phyloP scores from a whole-genome alignment of 2,329 filamentous ascomycete species.

The Xylariaceae sp. region DNA sequence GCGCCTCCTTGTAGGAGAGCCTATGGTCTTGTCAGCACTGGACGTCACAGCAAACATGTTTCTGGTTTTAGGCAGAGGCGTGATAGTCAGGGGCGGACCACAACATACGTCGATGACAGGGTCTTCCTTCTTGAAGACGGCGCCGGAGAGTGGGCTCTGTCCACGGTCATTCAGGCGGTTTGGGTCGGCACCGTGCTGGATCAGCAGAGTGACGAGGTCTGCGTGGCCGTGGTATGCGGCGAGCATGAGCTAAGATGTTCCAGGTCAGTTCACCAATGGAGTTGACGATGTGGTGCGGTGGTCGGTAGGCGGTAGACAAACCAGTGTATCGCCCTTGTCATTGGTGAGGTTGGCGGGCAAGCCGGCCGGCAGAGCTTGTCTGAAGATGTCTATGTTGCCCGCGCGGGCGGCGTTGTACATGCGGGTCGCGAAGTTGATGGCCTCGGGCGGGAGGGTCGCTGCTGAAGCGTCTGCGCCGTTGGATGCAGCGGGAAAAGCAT shows the following conservation, averaged over 20 bases:
- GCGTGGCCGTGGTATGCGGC: slow-evolving; percentile 66
- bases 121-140: slow-evolving; percentile 68
- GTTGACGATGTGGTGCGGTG: neutral
- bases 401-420: slow-evolving; percentile 64
- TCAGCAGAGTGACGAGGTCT: slow-evolving; percentile 55
- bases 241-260: slow-evolving; percentile 58
- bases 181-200: slow-evolving; percentile 61
- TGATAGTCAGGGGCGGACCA: no score
- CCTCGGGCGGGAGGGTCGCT: slow-evolving; percentile 53
- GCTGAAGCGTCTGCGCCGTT: neutral
- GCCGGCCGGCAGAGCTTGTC: slow-evolving; percentile 60
- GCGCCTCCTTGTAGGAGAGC: slow-evolving; percentile 49
- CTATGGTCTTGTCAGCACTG: slow-evolving; percentile 22
- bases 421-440: slow-evolving; percentile 60
- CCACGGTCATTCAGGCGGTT: slow-evolving; percentile 65
- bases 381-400: slow-evolving; percentile 55
- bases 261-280: slow-evolving; percentile 1
- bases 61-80: no score
- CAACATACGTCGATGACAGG: slow-evolving; percentile 53
- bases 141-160: slow-evolving; percentile 67
- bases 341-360: slow-evolving; percentile 69
- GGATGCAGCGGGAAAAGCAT: slow-evolving; percentile 2
- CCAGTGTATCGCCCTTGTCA: slow-evolving; percentile 67
- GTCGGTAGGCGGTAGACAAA: slow-evolving; percentile 30
- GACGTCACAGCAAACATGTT: no score